Evolutionary conservation across 2,329 filamentous ascomycete genomes (phyloP).

Genomic region (Sclerotinia minor): DNA sequence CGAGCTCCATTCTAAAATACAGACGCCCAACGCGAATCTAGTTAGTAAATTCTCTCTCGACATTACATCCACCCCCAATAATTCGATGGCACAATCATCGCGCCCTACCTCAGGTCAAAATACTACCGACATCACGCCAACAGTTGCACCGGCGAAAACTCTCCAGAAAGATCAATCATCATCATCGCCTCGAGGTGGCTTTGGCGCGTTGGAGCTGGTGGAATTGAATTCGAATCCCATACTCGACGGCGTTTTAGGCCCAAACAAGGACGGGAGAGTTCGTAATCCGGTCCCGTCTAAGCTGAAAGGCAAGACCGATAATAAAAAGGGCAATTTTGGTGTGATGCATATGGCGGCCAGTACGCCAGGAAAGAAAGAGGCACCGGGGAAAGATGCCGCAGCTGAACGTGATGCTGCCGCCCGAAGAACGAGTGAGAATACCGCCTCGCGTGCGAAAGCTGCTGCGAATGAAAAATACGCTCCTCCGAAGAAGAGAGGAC

Average conservation of each 20-base stretch:
- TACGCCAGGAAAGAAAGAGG: slow-evolving; percentile 43
- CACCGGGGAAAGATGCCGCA: slow-evolving; percentile 45
- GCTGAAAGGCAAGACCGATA: slow-evolving; percentile 58
- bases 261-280: slow-evolving; percentile 51
- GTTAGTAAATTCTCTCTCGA: slow-evolving; percentile 18
- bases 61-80: slow-evolving; percentile 13
- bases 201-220: slow-evolving; percentile 56
- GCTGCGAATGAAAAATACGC: slow-evolving; percentile 57
- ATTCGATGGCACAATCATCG: slow-evolving; percentile 31
- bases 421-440: slow-evolving; percentile 62
- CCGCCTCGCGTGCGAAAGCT: slow-evolving; percentile 57
- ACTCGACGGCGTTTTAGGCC: slow-evolving; percentile 39
- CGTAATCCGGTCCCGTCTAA: slow-evolving; percentile 62
- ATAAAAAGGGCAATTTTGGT: slow-evolving; percentile 60
- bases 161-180: slow-evolving; percentile 31
- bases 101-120: slow-evolving; percentile 36
- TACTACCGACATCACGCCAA: slow-evolving; percentile 28
- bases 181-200: slow-evolving; percentile 40
- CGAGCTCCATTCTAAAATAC: slow-evolving; percentile 27
- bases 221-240: slow-evolving; percentile 46
- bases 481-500: slow-evolving; percentile 44
- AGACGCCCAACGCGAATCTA: slow-evolving; percentile 24
- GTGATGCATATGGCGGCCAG: slow-evolving; percentile 61
- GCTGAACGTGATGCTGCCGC: slow-evolving; percentile 58
- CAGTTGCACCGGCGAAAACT: slow-evolving; percentile 30